Evolutionary conservation across 805 yeast species (phyloP).

Genomic region (Cephaloascus fragrans): DNA sequence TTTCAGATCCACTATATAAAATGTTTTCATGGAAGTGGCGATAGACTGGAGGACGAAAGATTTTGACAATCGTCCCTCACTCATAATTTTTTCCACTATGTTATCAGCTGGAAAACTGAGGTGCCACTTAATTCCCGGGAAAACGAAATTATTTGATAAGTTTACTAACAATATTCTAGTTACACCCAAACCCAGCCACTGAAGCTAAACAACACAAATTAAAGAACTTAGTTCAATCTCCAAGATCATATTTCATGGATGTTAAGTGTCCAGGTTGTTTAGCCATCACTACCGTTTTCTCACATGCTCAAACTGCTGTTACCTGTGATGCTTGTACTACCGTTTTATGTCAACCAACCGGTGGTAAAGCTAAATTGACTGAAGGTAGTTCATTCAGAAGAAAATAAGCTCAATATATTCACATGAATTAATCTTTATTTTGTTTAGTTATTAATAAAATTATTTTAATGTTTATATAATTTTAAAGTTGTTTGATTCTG

Average conservation of each 20-base stretch:
- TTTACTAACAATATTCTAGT: too few species aligned
- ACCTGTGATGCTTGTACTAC: constrained; percentile 98
- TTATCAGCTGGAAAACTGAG: too few species aligned
- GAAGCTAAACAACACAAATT: constrained; percentile 97
- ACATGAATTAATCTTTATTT: background rate
- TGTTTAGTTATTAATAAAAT: background rate
- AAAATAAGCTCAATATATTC: constrained; percentile 50
- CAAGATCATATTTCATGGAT: constrained; percentile 99
- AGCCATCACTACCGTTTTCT: constrained; percentile 98
- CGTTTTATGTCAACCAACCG: constrained; percentile 97
- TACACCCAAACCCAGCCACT: constrained; percentile 95
- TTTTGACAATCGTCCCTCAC: too few species aligned
- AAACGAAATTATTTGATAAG: too few species aligned
- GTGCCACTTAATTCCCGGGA: too few species aligned
- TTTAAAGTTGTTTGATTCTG: background rate
- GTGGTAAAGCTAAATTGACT: constrained; percentile 99
- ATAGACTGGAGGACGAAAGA: too few species aligned
- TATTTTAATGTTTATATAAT: background rate
- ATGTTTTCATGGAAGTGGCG: too few species aligned
- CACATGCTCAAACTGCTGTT: constrained; percentile 99
- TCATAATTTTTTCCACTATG: too few species aligned
- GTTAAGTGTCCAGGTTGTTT: constrained; percentile 99
- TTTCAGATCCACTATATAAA: too few species aligned
- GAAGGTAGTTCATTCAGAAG: constrained; percentile 99
- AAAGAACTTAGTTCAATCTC: constrained; percentile 93